phyloP scores from a whole-genome alignment of 306 rosid species.

The Luffa aegyptiaca region DNA sequence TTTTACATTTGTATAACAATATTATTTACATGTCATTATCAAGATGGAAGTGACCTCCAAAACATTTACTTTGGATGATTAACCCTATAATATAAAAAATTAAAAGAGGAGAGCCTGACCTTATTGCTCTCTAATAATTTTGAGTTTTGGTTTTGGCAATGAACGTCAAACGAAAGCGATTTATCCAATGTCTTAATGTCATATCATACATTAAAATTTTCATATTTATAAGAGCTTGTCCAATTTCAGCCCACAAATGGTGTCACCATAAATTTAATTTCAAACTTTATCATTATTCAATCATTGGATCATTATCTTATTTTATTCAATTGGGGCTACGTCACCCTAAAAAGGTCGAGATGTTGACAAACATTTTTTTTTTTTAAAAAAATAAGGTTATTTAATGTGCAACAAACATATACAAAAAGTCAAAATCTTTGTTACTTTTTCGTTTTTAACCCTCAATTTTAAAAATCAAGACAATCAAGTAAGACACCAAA shows the following conservation, averaged over 20 bases:
- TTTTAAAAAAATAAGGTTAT: neutral
- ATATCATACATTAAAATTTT: neutral
- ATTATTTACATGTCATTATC: neutral
- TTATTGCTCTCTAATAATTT: neutral
- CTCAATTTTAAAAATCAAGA: neutral
- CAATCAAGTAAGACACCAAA: neutral
- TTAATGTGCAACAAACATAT: neutral
- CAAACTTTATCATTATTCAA: neutral
- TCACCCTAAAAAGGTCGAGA: constrained; percentile 6
- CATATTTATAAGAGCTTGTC: neutral
- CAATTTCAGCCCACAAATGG: neutral
- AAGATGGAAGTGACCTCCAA: neutral
- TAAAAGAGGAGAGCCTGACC: neutral
- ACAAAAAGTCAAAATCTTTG: constrained; percentile 1
- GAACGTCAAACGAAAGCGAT: neutral
- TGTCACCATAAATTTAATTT: neutral
- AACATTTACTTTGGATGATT: neutral
- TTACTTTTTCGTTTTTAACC: neutral
- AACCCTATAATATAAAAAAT: neutral
- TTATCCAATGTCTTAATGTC: neutral
- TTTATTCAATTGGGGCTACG: neutral
- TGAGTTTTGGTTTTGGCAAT: neutral
- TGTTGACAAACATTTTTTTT: neutral
- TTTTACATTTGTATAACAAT: neutral
- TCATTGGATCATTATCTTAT: neutral